Evolutionary conservation across 352 stramenopile species (phyloP).

Genomic region (Pseudoperonospora humuli): DNA sequence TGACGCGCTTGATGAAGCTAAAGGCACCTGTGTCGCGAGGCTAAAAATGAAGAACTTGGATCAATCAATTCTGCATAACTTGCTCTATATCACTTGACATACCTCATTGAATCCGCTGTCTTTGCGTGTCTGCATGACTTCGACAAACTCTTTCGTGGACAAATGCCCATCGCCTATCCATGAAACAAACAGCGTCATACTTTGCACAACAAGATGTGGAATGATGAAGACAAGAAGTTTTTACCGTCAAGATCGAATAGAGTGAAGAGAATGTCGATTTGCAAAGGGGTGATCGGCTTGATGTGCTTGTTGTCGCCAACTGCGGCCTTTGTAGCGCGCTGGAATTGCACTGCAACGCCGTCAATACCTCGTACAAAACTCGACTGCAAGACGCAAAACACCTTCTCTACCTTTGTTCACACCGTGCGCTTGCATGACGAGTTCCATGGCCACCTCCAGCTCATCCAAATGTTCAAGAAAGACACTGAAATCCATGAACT

Average conservation of each 20-base stretch:
- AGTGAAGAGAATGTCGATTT: conserved; percentile 81
- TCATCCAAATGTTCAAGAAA: conserved; percentile 81
- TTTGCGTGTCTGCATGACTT: conserved; percentile 83
- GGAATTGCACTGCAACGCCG: conserved; percentile 79
- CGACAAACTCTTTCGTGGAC: conserved; percentile 75
- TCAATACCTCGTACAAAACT: neutral
- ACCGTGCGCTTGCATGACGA: conserved; percentile 75
- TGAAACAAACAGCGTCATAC: neutral
- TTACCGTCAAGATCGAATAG: conserved; percentile 76
- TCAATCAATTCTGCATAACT: neutral
- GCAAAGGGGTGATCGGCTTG: conserved; percentile 58
- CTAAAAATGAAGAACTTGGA: conserved; percentile 14
- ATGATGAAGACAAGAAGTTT: neutral
- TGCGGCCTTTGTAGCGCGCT: conserved; percentile 57
- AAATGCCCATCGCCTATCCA: conserved; percentile 60
- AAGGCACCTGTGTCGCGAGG: conserved; percentile 70
- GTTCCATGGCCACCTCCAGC: conserved; percentile 76
- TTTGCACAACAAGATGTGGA: neutral
- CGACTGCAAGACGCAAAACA: neutral
- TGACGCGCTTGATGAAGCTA: conserved; percentile 55
- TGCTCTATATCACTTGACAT: conserved; percentile 2
- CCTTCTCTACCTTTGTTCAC: conserved; percentile 76
- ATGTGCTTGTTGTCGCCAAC: conserved; percentile 48
- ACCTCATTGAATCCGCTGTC: conserved; percentile 79
- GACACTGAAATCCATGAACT: conserved; percentile 80